Base-by-base conservation (phyloP, 768 basidiomycete species). In the Lentinula edodes region DNA sequence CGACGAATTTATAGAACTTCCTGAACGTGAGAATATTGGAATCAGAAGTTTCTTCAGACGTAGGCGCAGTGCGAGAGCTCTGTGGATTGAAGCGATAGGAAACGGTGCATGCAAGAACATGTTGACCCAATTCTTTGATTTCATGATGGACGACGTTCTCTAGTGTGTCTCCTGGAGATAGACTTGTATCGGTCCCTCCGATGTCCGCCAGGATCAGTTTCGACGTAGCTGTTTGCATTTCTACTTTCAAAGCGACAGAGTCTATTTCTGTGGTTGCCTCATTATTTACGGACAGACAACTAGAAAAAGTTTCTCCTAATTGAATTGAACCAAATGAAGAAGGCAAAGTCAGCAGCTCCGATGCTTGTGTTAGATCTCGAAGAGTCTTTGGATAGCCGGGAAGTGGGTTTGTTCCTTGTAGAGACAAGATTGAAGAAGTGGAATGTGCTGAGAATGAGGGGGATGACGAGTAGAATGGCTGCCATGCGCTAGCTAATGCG, bases 111-210 rank as follows among this genome's bases (percentile, higher is more conserved):
- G 87, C 91, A 42, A 98, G 76, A 10, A 95, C 91, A 71, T 96
- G 94, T 69, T 93, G 87, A 0, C 93, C 94, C 18, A 96, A 79
- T 69, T 98, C 95, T 73, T 97, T 97, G 65, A 97, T 91, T 75
- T 98, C 95, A 68, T 93, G 90, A 63, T 85, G 79, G 1, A 93
- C 87, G 15, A 90, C 75, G 46, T 79, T 75, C 69, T 92, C 88
- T 36, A 91, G 67, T 0, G 84, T 84, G 67, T 86, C 84, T 23
- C 85, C 84, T 2, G 80, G 77, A 0, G 71, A 58, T 53, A 96
- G 74, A 23, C 69, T 73, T 41, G 78, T 71, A 2, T 77, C 77
- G 8, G 75, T 62, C 3, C 84, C 86, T 5, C 89, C 89, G 52
- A 85, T 80, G 66, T 90, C 90, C 15, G 80, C 82, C 23, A 89